Conservation (phyloP, 371 early-diverging fungal genomes). For the Mortierella polycephala region DNA sequence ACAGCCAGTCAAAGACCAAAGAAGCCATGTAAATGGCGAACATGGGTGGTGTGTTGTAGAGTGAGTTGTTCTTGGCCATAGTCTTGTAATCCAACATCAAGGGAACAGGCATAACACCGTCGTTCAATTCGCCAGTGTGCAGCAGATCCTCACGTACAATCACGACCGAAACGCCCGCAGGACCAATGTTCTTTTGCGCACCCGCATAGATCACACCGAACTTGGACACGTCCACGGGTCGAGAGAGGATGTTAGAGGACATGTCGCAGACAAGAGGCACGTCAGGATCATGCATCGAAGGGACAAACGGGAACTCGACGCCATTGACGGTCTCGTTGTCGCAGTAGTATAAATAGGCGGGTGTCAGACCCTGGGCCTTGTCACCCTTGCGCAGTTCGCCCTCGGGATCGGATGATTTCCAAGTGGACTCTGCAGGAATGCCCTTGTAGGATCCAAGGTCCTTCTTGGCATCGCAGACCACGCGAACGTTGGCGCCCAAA, state of each 20-base stretch:
- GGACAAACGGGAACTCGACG: slow-evolving; percentile 80
- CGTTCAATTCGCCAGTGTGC: slow-evolving; percentile 52
- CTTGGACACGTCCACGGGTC: slow-evolving; percentile 83
- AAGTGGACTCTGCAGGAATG: slow-evolving; percentile 69
- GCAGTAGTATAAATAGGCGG: slow-evolving; percentile 95
- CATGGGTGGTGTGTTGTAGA: slow-evolving; percentile 98
- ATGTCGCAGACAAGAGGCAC: slow-evolving; percentile 96
- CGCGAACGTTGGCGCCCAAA: slow-evolving; percentile 75
- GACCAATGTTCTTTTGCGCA: slow-evolving; percentile 98
- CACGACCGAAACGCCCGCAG: slow-evolving; percentile 93
- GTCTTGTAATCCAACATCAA: slow-evolving; percentile 90
- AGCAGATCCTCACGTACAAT: slow-evolving; percentile 92
- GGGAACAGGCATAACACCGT: slow-evolving; percentile 69
- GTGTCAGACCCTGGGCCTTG: slow-evolving; percentile 2
- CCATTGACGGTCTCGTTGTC: slow-evolving; percentile 98
- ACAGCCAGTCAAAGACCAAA: slow-evolving; percentile 86
- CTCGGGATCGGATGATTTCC: slow-evolving; percentile 75
- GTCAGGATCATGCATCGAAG: slow-evolving; percentile 66
- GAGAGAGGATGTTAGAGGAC: slow-evolving; percentile 92
- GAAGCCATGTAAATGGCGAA: slow-evolving; percentile 94
- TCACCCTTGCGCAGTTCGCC: slow-evolving; percentile 56
- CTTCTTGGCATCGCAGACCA: slow-evolving; percentile 71
- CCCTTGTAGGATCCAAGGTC: slow-evolving; percentile 61
- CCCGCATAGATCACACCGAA: slow-evolving; percentile 94
- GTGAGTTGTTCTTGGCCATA: slow-evolving; percentile 81